A percentile compares a stretch with the other conserved stretches of the same genome.
Conservation (phyloP, 257 asterid genomes). For the Ligustrum vulgare region DNA sequence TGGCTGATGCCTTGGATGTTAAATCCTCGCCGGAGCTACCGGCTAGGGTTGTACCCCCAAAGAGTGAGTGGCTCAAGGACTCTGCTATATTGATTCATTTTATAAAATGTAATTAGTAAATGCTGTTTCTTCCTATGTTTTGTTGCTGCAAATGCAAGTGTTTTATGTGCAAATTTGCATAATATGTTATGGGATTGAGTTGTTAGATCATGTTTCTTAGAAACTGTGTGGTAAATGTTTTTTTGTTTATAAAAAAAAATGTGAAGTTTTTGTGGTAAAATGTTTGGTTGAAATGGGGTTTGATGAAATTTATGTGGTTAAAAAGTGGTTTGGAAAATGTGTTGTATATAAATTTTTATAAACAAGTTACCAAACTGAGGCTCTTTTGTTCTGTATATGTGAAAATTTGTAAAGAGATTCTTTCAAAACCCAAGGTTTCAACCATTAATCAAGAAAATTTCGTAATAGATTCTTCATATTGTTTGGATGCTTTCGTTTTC, state of each 20-base stretch:
- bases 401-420: not conserved
- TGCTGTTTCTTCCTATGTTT: not conserved
- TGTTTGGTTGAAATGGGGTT: too few relatives aligned
- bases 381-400: not conserved
- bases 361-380: not conserved
- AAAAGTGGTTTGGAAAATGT: too few relatives aligned
- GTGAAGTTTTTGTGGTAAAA: too few relatives aligned
- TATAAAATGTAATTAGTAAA: not conserved
- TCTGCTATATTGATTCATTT: slow-evolving; percentile 6
- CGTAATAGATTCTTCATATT: not conserved
- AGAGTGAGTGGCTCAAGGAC: slow-evolving; percentile 58
- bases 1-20: slow-evolving; percentile 48
- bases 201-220: slow-evolving; percentile 9
- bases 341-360: too few relatives aligned
- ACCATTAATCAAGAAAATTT: not conserved
- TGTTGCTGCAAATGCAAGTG: not conserved
- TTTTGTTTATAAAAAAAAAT: too few relatives aligned
- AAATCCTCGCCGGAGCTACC: slow-evolving; percentile 53
- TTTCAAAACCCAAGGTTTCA: not conserved
- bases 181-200: not conserved
- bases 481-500: slow-evolving; percentile 5
- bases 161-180: not conserved
- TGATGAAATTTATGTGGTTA: too few relatives aligned
- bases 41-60: slow-evolving; percentile 72
- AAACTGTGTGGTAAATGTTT: not conserved